These are phyloP conservation scores for Xylariomycetidae sp. DNA, from an alignment of 2,329 filamentous ascomycete species.

Conservation along the genomic window DNA sequence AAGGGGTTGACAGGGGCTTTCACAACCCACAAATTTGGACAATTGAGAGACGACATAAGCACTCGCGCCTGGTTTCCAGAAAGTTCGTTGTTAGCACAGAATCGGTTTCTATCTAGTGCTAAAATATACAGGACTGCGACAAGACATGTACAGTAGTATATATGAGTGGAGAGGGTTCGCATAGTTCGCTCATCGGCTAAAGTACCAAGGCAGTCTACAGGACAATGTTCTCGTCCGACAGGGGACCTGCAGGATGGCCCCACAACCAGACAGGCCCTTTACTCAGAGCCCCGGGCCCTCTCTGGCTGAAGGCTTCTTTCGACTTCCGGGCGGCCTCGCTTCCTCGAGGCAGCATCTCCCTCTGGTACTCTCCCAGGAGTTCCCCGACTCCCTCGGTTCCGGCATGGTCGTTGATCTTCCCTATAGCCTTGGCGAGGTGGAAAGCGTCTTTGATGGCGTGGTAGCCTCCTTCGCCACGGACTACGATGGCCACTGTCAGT, in stretches of 20 bases:
- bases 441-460: constrained; percentile 45
- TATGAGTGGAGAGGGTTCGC: no score
- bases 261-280: background rate
- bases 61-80: no score
- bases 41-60: no score
- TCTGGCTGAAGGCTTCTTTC: constrained; percentile 2
- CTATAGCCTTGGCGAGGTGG: constrained; percentile 17
- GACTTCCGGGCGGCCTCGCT: constrained; percentile 14
- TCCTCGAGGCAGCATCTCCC: constrained; percentile 22
- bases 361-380: constrained; percentile 21
- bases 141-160: no score
- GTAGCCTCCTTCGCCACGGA: constrained; percentile 19
- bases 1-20: no score
- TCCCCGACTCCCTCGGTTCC: constrained; percentile 11
- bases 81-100: no score
- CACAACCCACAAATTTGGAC: no score
- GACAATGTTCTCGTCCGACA: background rate
- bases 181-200: no score
- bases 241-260: background rate
- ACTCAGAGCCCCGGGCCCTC: background rate
- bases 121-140: no score
- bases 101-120: no score
- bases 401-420: constrained; percentile 6
- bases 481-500: constrained; percentile 5
- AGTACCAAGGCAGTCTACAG: no score